These are phyloP conservation scores for Scenedesmus sp. DNA, from an alignment of 163 green algal species.

Conservation along the genomic window DNA sequence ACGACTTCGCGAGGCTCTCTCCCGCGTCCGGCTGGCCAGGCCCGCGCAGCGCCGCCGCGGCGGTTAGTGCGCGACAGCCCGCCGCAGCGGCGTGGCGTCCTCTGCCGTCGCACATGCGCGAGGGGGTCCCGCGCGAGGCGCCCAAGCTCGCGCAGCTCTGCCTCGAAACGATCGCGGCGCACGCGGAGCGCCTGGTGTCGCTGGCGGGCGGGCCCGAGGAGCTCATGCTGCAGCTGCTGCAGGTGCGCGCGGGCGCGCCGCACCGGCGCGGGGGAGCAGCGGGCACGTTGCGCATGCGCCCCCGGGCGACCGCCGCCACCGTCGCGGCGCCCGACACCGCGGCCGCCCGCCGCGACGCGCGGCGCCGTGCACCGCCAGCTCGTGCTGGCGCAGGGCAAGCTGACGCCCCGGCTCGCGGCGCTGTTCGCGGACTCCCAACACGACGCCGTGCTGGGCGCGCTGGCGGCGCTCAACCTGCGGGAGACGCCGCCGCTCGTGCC, in stretches of 20 bases:
- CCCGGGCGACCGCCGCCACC: too few relatives aligned
- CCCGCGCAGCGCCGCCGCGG: neutral
- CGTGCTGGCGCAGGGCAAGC: constrained; percentile 18
- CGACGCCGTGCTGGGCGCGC: neutral
- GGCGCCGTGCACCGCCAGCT: too few relatives aligned
- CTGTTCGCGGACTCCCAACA: constrained; percentile 12
- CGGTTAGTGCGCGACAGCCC: too few relatives aligned
- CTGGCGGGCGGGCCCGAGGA: constrained; percentile 15
- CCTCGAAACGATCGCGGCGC: neutral
- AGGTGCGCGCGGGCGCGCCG: neutral
- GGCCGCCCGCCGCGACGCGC: too few relatives aligned
- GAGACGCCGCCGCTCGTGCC: constrained; percentile 23
- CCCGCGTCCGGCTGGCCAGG: too few relatives aligned
- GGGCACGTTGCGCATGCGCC: too few relatives aligned
- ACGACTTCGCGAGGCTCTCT: neutral
- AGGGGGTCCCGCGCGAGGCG: too few relatives aligned
- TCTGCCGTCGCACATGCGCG: too few relatives aligned
- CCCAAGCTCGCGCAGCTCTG: neutral
- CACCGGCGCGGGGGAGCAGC: too few relatives aligned
- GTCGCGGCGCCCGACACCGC: too few relatives aligned
- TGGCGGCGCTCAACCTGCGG: constrained; percentile 25
- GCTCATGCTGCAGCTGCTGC: neutral
- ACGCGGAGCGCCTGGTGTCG: neutral
- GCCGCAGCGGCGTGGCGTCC: too few relatives aligned
- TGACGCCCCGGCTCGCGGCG: constrained; percentile 22